Conservation (phyloP, 2,329 filamentous ascomycete species). For the Mollisia scopiformis region DNA sequence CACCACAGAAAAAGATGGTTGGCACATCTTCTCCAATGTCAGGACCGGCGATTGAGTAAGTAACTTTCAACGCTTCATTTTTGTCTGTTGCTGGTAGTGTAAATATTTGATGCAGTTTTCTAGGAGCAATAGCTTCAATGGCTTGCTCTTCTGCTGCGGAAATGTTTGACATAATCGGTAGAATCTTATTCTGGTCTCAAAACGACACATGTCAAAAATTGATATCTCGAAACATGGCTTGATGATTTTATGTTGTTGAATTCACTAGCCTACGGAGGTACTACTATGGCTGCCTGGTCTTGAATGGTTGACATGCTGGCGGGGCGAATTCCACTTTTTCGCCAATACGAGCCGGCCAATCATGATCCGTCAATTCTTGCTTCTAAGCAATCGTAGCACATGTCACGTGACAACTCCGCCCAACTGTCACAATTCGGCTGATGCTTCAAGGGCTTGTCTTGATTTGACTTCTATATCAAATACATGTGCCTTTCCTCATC, state of each 20-base stretch:
- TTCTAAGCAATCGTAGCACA: too few relatives aligned
- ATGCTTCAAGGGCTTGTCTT: not conserved
- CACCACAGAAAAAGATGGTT: slow-evolving; percentile 41
- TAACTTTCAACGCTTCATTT: slow-evolving; percentile 29
- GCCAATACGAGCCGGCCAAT: not conserved
- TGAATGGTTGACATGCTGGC: not conserved
- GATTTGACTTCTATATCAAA: not conserved
- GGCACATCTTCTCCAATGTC: slow-evolving; percentile 30
- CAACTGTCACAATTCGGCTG: not conserved
- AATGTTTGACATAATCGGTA: not conserved
- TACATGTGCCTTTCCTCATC: not conserved
- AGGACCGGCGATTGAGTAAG: slow-evolving; percentile 31
- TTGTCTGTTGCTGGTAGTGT: slow-evolving; percentile 28
- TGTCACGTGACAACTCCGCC: not conserved
- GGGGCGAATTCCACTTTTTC: not conserved
- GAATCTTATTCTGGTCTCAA: not conserved
- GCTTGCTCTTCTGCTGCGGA: slow-evolving; percentile 18
- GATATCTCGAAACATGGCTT: too few relatives aligned
- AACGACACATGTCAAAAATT: not conserved
- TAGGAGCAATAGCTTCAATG: slow-evolving; percentile 17
- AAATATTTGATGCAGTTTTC: slow-evolving; percentile 32
- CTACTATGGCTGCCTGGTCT: not conserved
- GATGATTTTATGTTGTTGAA: too few relatives aligned
- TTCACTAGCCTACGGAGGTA: not conserved
- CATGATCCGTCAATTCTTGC: too few relatives aligned